Evolutionary conservation across 2,329 filamentous ascomycete genomes (phyloP).

Genomic region (Colletotrichum theobromicola): DNA sequence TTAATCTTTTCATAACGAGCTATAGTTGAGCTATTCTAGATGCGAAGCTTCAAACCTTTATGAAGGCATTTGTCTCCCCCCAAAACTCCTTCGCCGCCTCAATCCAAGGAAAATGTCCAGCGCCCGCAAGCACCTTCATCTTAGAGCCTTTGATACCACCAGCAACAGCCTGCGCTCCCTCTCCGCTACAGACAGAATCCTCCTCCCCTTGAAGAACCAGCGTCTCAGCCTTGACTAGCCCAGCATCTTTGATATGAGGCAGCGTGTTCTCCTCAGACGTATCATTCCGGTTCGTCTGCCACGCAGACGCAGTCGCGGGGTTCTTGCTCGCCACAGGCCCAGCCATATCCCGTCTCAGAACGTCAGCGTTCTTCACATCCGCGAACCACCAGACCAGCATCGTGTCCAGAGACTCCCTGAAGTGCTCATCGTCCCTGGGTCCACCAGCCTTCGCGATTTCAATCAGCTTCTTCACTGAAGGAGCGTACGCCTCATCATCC

Average conservation of each 20-base stretch:
- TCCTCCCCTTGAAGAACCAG: background rate
- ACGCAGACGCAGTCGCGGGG: background rate
- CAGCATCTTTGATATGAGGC: background rate
- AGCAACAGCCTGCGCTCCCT: background rate
- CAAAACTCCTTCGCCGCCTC: background rate
- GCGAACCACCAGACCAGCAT: background rate
- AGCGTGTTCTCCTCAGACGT: background rate
- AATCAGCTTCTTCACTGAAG: background rate
- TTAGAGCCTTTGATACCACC: background rate
- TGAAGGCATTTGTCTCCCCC: accelerated
- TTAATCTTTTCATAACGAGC: background rate
- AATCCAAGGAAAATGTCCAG: background rate
- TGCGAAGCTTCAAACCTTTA: background rate
- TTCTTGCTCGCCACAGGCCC: background rate
- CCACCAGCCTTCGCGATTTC: background rate
- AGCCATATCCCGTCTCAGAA: background rate
- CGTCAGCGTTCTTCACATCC: background rate
- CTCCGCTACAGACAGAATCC: background rate
- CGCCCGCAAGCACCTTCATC: background rate
- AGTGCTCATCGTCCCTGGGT: background rate
- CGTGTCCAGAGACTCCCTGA: background rate
- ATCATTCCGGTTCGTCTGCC: background rate
- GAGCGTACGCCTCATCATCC: background rate
- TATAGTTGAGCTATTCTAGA: background rate
- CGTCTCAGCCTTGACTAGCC: background rate